phyloP scores from a whole-genome alignment of 768 basidiomycete species.

The Suillus bovinus region DNA sequence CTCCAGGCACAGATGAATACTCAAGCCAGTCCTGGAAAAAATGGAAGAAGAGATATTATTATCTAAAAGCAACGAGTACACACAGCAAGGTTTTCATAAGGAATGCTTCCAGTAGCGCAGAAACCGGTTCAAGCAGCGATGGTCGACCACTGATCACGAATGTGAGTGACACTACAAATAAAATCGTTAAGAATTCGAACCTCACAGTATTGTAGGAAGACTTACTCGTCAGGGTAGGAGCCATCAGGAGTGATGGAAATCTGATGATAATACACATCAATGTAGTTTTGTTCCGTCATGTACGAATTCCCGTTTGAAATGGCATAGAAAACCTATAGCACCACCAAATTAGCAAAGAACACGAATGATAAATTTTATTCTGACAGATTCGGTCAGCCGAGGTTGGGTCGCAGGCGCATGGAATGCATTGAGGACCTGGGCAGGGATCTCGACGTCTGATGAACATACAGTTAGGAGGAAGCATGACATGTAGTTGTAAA shows the following conservation, averaged over 20 bases:
- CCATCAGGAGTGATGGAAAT: constrained; percentile 21
- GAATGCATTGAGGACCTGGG: constrained; percentile 7
- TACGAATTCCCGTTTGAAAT: constrained; percentile 21
- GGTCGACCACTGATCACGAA: constrained; percentile 16
- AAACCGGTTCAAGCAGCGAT: constrained; percentile 26
- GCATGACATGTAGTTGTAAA: constrained; percentile 22
- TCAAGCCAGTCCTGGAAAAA: constrained; percentile 23
- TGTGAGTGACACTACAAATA: constrained; percentile 10
- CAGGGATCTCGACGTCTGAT: constrained; percentile 6
- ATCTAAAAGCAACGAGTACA: not conserved
- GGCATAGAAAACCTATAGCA: constrained; percentile 17
- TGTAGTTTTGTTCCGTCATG: constrained; percentile 25
- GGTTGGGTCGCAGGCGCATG: constrained; percentile 20
- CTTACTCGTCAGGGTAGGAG: constrained; percentile 20
- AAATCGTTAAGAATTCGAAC: not conserved
- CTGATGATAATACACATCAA: constrained; percentile 22
- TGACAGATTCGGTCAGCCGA: constrained; percentile 18
- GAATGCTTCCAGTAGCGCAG: constrained; percentile 23
- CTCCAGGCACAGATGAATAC: constrained; percentile 21
- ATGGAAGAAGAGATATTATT: not conserved
- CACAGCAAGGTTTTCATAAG: constrained; percentile 23
- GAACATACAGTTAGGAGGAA: constrained; percentile 22
- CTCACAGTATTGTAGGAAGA: not conserved
- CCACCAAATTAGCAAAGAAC: not conserved
- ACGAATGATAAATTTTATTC: not conserved